These are phyloP conservation scores for Aspergillus ustus DNA, from an alignment of 2,329 filamentous ascomycete genomes.

Conservation along the genomic window DNA sequence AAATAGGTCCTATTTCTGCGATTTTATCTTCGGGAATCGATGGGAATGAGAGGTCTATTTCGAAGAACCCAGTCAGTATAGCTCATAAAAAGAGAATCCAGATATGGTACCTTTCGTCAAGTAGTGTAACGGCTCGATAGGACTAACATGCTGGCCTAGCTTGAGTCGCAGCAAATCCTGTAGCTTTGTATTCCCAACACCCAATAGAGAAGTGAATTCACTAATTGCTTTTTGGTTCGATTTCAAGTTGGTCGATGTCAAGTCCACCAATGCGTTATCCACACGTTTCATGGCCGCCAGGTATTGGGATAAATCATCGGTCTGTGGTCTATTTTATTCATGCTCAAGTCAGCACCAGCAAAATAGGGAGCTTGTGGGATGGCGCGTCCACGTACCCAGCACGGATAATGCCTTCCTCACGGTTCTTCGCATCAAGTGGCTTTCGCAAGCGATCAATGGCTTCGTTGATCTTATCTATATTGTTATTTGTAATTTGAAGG, in stretches of 20 bases:
- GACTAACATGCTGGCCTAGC: conserved; percentile 75
- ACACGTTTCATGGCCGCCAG: conserved; percentile 87
- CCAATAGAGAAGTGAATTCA: conserved; percentile 77
- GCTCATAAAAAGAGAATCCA: neutral
- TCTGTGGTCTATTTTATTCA: conserved; percentile 64
- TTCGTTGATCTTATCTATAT: conserved; percentile 82
- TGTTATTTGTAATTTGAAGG: conserved; percentile 83
- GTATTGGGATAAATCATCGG: conserved; percentile 80
- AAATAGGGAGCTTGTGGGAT: neutral
- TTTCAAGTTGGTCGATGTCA: conserved; percentile 87
- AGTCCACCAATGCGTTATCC: conserved; percentile 79
- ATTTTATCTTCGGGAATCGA: conserved; percentile 76
- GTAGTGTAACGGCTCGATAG: conserved; percentile 87
- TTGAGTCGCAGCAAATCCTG: conserved; percentile 82
- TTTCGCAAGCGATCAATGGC: conserved; percentile 88
- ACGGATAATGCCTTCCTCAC: conserved; percentile 89
- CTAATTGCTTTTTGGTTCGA: conserved; percentile 88
- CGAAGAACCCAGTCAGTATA: conserved; percentile 37
- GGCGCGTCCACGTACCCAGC: conserved; percentile 60
- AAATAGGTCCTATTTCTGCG: conserved; percentile 77
- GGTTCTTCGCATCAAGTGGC: conserved; percentile 88
- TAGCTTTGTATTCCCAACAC: conserved; percentile 78
- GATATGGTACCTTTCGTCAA: conserved; percentile 76
- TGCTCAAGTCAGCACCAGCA: conserved; percentile 4
- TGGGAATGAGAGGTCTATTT: conserved; percentile 72